A percentile compares a stretch with the other conserved stretches of the same genome.
Conservation (phyloP, 2,329 filamentous ascomycete genomes). For the Penicillium sp. region DNA sequence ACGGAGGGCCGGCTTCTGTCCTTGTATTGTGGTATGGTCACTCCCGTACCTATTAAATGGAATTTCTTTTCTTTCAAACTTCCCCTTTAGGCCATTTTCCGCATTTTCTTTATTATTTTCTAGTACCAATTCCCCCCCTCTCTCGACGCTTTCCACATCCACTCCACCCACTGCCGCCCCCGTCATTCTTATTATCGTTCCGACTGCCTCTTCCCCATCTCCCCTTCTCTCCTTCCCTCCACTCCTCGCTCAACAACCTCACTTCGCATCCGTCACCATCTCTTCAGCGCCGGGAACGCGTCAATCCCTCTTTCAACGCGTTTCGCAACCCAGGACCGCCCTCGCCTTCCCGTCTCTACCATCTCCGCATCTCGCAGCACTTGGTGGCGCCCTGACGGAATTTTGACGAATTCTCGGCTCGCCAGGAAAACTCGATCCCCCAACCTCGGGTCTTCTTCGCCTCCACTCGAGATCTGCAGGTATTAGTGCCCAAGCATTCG, state of each 20-base stretch:
- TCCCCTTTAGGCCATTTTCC: slow-evolving; percentile 3
- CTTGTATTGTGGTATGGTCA: slow-evolving; percentile 19
- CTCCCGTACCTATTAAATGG: slow-evolving; percentile 17
- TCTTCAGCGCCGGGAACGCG: slow-evolving; percentile 9
- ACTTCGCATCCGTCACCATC: slow-evolving; percentile 3
- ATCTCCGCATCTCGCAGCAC: slow-evolving; percentile 19
- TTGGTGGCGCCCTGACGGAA: slow-evolving; percentile 22
- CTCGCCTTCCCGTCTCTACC: background rate
- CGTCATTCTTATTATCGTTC: slow-evolving; percentile 33
- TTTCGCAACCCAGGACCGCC: slow-evolving; percentile 12
- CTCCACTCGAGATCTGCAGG: slow-evolving; percentile 10
- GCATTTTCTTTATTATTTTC: slow-evolving; percentile 17
- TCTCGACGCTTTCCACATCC: slow-evolving; percentile 24
- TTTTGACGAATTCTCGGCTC: slow-evolving; percentile 15
- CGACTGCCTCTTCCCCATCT: slow-evolving; percentile 13
- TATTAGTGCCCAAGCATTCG: slow-evolving; percentile 10
- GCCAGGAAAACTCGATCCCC: slow-evolving; percentile 2
- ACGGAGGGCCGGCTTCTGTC: slow-evolving; percentile 5
- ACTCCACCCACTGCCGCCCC: slow-evolving; percentile 29
- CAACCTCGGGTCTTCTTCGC: slow-evolving; percentile 4
- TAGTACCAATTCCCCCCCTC: slow-evolving; percentile 25
- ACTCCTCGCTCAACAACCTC: slow-evolving; percentile 14
- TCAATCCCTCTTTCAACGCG: slow-evolving; percentile 26
- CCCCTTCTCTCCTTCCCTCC: slow-evolving; percentile 21
- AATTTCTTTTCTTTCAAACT: slow-evolving; percentile 25